Evolutionary conservation across 2,329 filamentous ascomycete species (phyloP).

Genomic region (Fusarium pilosicola): DNA sequence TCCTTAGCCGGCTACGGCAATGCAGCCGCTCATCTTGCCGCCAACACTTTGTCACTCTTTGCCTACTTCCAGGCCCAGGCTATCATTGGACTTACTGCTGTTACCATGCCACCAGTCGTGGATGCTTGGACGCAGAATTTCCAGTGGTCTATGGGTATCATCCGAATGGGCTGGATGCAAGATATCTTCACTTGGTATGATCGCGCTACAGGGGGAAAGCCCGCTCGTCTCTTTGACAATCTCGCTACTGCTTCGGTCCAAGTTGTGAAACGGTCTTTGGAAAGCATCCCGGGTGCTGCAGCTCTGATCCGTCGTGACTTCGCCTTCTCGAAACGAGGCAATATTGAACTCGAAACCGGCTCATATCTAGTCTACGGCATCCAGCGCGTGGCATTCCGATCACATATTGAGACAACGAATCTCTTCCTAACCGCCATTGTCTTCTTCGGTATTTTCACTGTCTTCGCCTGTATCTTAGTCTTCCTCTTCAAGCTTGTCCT

Average conservation of each 20-base stretch:
- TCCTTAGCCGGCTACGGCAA: constrained; percentile 93
- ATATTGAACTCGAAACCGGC: constrained; percentile 64
- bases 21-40: constrained; percentile 91
- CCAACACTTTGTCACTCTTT: constrained; percentile 91
- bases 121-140: constrained; percentile 97
- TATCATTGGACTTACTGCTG: constrained; percentile 84
- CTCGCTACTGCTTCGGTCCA: constrained; percentile 81
- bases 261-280: constrained; percentile 72
- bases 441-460: constrained; percentile 87
- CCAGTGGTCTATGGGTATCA: constrained; percentile 98
- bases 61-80: constrained; percentile 94
- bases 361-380: constrained; percentile 80
- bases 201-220: constrained; percentile 87
- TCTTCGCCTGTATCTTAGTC: constrained; percentile 77
- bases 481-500: constrained; percentile 81
- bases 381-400: constrained; percentile 87
- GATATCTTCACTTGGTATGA: constrained; percentile 94
- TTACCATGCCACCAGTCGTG: constrained; percentile 86
- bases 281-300: constrained; percentile 51
- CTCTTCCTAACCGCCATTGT: constrained; percentile 90
- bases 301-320: constrained; percentile 64
- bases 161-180: constrained; percentile 85
- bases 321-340: constrained; percentile 64
- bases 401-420: constrained; percentile 87
- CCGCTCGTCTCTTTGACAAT: constrained; percentile 79